Conservation (phyloP, 768 basidiomycete genomes). For the Boletus rubescentipes region DNA sequence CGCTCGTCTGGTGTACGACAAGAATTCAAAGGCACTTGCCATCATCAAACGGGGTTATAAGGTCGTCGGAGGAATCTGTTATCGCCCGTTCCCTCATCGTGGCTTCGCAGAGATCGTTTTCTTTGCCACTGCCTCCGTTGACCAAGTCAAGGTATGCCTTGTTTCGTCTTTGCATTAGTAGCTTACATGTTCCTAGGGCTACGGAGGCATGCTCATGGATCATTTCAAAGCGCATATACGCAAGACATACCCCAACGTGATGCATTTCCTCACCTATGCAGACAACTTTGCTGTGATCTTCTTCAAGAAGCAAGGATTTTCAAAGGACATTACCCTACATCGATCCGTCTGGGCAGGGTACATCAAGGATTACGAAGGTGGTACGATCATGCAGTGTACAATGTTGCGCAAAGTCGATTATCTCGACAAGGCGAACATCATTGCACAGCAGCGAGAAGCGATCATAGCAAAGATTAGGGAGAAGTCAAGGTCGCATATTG, state of each 20-base stretch:
- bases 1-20: conserved; percentile 89
- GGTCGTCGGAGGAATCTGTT: conserved; percentile 97
- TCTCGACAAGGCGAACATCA: conserved; percentile 70
- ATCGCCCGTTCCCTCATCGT: conserved; percentile 91
- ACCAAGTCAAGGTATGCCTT: conserved; percentile 87
- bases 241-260: conserved; percentile 78
- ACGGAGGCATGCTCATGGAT: conserved; percentile 98
- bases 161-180: background rate
- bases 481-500: conserved; percentile 81
- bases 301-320: conserved; percentile 99
- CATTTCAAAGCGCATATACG: conserved; percentile 94
- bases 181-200: conserved; percentile 60
- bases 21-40: conserved; percentile 88
- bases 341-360: conserved; percentile 95
- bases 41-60: conserved; percentile 94
- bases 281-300: conserved; percentile 99
- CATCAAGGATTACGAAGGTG: conserved; percentile 99
- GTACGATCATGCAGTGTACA: conserved; percentile 98
- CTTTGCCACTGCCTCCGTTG: conserved; percentile 94
- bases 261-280: conserved; percentile 96
- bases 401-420: conserved; percentile 95
- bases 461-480: conserved; percentile 86
- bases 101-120: conserved; percentile 98
- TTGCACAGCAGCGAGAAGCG: conserved; percentile 84
- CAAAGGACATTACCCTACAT: conserved; percentile 93